Base-by-base conservation (phyloP, 2,329 filamentous ascomycete genomes). In the Hypoxylon sp. region DNA sequence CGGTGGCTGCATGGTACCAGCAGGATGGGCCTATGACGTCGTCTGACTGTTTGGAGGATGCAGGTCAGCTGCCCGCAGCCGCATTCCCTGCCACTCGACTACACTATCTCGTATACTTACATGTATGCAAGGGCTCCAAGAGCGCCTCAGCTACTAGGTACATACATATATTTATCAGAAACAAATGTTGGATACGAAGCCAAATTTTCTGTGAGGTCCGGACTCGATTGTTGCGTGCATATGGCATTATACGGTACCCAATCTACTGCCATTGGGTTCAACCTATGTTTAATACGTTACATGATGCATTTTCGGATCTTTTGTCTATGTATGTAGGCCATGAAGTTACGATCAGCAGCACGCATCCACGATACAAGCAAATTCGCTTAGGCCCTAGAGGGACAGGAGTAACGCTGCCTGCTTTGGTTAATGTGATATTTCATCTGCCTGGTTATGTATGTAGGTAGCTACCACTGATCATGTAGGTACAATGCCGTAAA, bases 11-110 rank as follows among this genome's bases (percentile, higher is more conserved):
- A 30, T 38, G 48, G 58, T 66, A 68, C 65, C 65, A 64, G 44
- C 42, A 2, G 59, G 49, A 51, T 24, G 56, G 63, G 44, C 66
- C 59, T 64, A 68, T 68, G 66, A 68, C 66, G 66, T 68, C 60
- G 63, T 32, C 54, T 61, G 42, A 61, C 22, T 24, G n/a, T 45
- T 49, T 56, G 53, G 20, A 55, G 22, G 58, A 24, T 33, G 53
- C 58, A 59, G 55, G 18, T 65, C 61, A 68, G 65, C 62, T 58
- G 44, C 42, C 42, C 61, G 63, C 57, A 63, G 63, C 59, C 60
- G 63, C 63, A 61, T 55, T 46, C 40, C 46, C 50, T 49, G 54
- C 40, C 40, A 12, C 55, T 60, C 44, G 30, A 33, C 14, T 49
- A 59, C 24, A 33, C 14, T 49, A 59, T 32, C 33, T 65, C 62